Percentiles rank a stretch among this genome's conserved stretches.
phyloP scores from a whole-genome alignment of 768 basidiomycete species.

The Paxillus rubicundulus region DNA sequence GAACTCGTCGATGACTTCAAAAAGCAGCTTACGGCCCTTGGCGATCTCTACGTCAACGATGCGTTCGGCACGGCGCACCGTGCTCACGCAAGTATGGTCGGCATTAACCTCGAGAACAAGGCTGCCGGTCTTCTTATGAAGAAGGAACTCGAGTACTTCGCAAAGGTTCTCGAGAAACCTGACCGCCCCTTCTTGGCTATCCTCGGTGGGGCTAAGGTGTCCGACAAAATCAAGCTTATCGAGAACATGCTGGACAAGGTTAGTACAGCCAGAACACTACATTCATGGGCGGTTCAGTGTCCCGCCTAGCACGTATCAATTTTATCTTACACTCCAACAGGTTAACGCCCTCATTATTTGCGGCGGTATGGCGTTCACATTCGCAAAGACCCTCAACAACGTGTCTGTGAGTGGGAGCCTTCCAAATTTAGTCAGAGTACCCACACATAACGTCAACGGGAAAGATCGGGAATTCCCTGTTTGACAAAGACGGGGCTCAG shows the following conservation, averaged over 20 bases:
- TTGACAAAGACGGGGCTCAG: constrained; percentile 83
- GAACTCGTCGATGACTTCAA: constrained; percentile 80
- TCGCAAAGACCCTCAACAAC: constrained; percentile 89
- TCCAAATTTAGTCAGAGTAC: background rate
- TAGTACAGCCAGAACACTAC: background rate
- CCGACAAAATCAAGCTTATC: constrained; percentile 98
- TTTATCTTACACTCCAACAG: constrained; percentile 34
- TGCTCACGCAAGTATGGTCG: constrained; percentile 98
- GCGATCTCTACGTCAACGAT: constrained; percentile 97
- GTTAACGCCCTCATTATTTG: constrained; percentile 95
- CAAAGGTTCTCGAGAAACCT: constrained; percentile 93
- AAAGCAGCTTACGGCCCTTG: constrained; percentile 83
- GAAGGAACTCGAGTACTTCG: constrained; percentile 98
- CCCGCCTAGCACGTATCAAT: background rate
- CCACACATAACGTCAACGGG: constrained; percentile 8
- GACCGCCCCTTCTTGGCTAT: constrained; percentile 97
- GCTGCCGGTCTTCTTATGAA: constrained; percentile 97
- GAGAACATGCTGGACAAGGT: constrained; percentile 98
- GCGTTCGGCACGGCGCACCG: constrained; percentile 99
- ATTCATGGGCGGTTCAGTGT: background rate
- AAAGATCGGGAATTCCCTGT: constrained; percentile 91
- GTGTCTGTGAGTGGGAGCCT: constrained; percentile 50
- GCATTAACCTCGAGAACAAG: constrained; percentile 86
- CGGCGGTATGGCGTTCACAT: constrained; percentile 99
- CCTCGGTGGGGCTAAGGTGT: constrained; percentile 97